Evolutionary conservation across 805 yeast genomes (phyloP).

Genomic region (Ogataea henricii): DNA sequence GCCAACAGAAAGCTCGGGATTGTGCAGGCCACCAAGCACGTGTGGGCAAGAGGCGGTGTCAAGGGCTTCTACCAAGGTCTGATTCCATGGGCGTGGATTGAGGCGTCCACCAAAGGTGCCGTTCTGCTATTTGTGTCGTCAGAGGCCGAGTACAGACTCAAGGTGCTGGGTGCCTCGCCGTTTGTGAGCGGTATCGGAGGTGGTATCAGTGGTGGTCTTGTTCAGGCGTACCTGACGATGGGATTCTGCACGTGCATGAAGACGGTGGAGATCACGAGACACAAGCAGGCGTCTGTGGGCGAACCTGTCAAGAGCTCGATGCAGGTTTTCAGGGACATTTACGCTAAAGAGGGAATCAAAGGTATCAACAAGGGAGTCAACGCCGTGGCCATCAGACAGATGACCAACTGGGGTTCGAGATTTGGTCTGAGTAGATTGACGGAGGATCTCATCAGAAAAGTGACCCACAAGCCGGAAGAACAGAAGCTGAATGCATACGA

Average conservation of each 20-base stretch:
- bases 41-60: constrained; percentile 93
- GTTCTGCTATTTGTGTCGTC: constrained; percentile 89
- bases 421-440: constrained; percentile 91
- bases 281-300: constrained; percentile 72
- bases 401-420: constrained; percentile 99
- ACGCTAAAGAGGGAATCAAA: constrained; percentile 79
- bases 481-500: constrained; percentile 71
- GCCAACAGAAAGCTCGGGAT: constrained; percentile 81
- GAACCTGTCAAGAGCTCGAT: constrained; percentile 73
- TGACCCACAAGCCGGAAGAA: constrained; percentile 56
- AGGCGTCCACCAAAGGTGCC: constrained; percentile 99
- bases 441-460: constrained; percentile 74
- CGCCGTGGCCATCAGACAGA: constrained; percentile 98
- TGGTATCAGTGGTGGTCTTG: constrained; percentile 94
- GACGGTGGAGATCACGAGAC: constrained; percentile 94
- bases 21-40: constrained; percentile 65
- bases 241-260: constrained; percentile 99
- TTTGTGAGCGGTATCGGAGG: constrained; percentile 91
- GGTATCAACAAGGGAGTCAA: constrained; percentile 98
- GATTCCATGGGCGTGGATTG: constrained; percentile 99
- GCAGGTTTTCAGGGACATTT: constrained; percentile 85
- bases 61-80: constrained; percentile 95
- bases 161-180: constrained; percentile 61
- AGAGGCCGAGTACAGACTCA: constrained; percentile 83
- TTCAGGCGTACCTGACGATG: constrained; percentile 94